Percentiles rank a stretch among this genome's conserved stretches.
These are phyloP conservation scores for Cercophora scortea DNA, from an alignment of 495 filamentous ascomycete species.

Conservation along the genomic window DNA sequence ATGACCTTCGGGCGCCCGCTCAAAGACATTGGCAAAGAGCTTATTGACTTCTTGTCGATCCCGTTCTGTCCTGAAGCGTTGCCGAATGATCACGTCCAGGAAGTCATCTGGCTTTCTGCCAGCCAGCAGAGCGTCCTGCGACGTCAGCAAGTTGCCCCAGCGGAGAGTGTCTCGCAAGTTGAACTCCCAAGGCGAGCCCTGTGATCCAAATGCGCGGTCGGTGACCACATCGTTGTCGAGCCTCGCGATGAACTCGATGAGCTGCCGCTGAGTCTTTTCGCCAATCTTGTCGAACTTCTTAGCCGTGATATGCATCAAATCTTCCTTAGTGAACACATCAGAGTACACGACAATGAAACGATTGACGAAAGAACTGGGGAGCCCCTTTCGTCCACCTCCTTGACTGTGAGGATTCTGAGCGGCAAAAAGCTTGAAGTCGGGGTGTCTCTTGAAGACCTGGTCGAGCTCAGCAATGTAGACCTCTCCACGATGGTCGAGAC, in stretches of 20 bases:
- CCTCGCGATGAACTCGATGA: slow-evolving; percentile 73
- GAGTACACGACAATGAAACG: slow-evolving; percentile 97
- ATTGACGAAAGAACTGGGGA: slow-evolving; percentile 94
- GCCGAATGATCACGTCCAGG: slow-evolving; percentile 74
- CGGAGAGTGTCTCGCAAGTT: slow-evolving; percentile 88
- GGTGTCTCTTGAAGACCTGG: slow-evolving; percentile 82
- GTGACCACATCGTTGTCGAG: slow-evolving; percentile 64
- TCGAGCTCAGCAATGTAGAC: slow-evolving; percentile 93
- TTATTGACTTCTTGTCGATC: slow-evolving; percentile 57
- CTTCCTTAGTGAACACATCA: slow-evolving; percentile 73
- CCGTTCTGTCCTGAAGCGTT: slow-evolving; percentile 67
- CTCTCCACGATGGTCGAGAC: slow-evolving; percentile 93
- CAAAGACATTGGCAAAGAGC: slow-evolving; percentile 47
- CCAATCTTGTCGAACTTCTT: slow-evolving; percentile 62
- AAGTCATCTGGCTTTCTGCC: slow-evolving; percentile 55
- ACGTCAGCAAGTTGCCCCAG: slow-evolving; percentile 70
- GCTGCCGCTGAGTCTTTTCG: slow-evolving; percentile 43
- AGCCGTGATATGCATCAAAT: slow-evolving; percentile 73
- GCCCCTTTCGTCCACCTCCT: slow-evolving; percentile 88
- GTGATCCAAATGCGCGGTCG: slow-evolving; percentile 59
- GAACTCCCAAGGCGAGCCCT: slow-evolving; percentile 93
- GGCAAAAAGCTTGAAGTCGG: slow-evolving; percentile 86
- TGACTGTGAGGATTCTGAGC: slow-evolving; percentile 98
- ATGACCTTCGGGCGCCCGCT: slow-evolving; percentile 35
- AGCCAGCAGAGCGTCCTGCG: slow-evolving; percentile 46